Percentiles rank a stretch among this genome's conserved stretches.
phyloP scores from a whole-genome alignment of 2,329 filamentous ascomycete genomes.

The Fusarium foetens region DNA sequence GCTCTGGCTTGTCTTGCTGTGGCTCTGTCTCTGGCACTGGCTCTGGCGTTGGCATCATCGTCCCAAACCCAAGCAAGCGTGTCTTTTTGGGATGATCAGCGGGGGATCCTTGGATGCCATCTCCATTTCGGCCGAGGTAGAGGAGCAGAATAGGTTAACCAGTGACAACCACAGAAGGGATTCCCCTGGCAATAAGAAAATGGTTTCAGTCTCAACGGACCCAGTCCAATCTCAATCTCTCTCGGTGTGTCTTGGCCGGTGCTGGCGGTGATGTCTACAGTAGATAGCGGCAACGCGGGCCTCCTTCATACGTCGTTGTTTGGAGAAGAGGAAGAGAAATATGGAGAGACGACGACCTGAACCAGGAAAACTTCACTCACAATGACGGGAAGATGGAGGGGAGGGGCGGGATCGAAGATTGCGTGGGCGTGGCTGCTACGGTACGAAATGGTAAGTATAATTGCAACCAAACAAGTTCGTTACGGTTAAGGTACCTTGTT shows the following conservation, averaged over 20 bases:
- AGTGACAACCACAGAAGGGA: constrained; percentile 5
- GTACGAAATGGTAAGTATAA: constrained; percentile 18
- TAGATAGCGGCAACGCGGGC: constrained; percentile 33
- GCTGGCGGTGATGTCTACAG: constrained; percentile 22
- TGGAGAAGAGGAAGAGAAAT: constrained; percentile 35
- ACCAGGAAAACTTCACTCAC: constrained; percentile 11
- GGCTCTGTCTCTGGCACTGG: neutral
- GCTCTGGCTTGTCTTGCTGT: constrained; percentile 3
- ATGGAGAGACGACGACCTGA: constrained; percentile 34
- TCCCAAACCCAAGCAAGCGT: constrained; percentile 35
- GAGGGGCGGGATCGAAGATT: constrained; percentile 41
- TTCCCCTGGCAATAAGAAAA: constrained; percentile 25
- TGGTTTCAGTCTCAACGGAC: constrained; percentile 1
- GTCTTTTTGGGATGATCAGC: constrained; percentile 40
- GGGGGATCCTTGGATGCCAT: constrained; percentile 30
- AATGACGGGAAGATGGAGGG: constrained; percentile 19
- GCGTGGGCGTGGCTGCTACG: constrained; percentile 19
- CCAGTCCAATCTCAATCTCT: constrained; percentile 2
- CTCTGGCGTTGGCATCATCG: constrained; percentile 32
- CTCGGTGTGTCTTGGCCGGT: constrained; percentile 1
- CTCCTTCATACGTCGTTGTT: constrained; percentile 16
- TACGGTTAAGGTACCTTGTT: constrained; percentile 14
- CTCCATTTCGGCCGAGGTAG: constrained; percentile 43
- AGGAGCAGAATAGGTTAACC: neutral
- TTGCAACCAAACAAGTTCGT: constrained; percentile 13